Percentiles rank a stretch among this genome's conserved stretches.
phyloP scores from a whole-genome alignment of 768 basidiomycete species.

The Hortiboletus flavorubellus region DNA sequence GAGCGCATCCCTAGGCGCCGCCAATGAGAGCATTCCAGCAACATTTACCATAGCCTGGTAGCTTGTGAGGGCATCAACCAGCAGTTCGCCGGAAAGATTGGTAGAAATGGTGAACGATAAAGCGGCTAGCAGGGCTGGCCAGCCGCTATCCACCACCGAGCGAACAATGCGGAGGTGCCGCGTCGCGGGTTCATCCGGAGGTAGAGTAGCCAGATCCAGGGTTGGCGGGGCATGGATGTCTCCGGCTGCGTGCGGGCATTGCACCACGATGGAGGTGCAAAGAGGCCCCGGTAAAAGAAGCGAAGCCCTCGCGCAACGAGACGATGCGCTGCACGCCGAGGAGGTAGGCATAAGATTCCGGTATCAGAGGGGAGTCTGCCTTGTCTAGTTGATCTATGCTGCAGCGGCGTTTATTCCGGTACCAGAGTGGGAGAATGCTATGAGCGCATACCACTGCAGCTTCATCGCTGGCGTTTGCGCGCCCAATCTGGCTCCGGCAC shows the following conservation, averaged over 20 bases:
- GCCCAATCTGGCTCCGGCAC: conserved; percentile 64
- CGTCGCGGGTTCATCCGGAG: conserved; percentile 50
- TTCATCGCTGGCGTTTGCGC: conserved; percentile 79
- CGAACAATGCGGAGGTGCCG: conserved; percentile 61
- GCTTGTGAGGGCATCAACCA: conserved; percentile 79
- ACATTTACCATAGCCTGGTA: conserved; percentile 85
- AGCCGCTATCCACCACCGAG: conserved; percentile 81
- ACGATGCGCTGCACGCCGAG: conserved; percentile 86
- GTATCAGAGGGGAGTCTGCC: conserved; percentile 89
- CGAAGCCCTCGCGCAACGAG: conserved; percentile 83
- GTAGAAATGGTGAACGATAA: conserved; percentile 88
- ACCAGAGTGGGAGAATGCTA: background rate
- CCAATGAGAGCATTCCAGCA: conserved; percentile 82
- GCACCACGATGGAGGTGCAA: conserved; percentile 69
- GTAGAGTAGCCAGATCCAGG: conserved; percentile 56
- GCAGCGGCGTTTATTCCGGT: background rate
- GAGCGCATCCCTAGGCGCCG: conserved; percentile 91
- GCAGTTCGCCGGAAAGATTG: conserved; percentile 88
- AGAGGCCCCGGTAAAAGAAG: conserved; percentile 68
- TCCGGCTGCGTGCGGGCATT: conserved; percentile 59
- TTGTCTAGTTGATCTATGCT: conserved; percentile 99
- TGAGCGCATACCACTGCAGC: conserved; percentile 71
- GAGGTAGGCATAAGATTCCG: conserved; percentile 91
- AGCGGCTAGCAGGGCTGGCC: conserved; percentile 91
- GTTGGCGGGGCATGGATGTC: conserved; percentile 72